phyloP scores from a whole-genome alignment of 2,329 filamentous ascomycete genomes.

The Cyclaneusma minus region DNA sequence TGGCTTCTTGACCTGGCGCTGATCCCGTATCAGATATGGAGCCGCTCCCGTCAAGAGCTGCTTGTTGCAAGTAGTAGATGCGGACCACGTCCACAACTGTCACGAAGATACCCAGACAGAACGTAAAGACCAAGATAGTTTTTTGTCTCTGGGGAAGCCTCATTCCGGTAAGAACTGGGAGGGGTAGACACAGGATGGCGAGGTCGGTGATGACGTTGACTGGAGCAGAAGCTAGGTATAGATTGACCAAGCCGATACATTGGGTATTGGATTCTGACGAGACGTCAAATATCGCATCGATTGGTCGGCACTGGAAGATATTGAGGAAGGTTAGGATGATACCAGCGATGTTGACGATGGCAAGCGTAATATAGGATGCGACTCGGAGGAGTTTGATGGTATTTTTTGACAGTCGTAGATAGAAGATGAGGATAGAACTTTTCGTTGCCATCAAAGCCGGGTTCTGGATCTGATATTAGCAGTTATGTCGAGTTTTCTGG shows the following conservation, averaged over 20 bases:
- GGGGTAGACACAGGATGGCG: conserved; percentile 72
- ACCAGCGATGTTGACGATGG: conserved; percentile 65
- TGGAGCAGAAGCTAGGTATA: conserved; percentile 63
- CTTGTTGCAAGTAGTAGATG: conserved; percentile 70
- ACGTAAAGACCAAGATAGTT: conserved; percentile 72
- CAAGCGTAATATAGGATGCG: conserved; percentile 67
- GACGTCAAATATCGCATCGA: conserved; percentile 50
- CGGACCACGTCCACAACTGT: conserved; percentile 77
- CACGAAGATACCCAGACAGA: conserved; percentile 75
- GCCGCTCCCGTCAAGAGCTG: conserved; percentile 3
- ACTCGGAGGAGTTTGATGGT: conserved; percentile 61
- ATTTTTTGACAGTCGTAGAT: conserved; percentile 66
- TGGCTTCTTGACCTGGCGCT: conserved; percentile 15
- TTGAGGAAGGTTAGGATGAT: conserved; percentile 71
- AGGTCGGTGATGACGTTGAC: conserved; percentile 88
- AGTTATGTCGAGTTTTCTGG: conserved; percentile 3
- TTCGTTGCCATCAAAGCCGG: conserved; percentile 84
- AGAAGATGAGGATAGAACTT: conserved; percentile 84
- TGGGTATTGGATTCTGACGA: conserved; percentile 5
- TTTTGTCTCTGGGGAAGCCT: conserved; percentile 74
- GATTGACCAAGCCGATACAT: conserved; percentile 33
- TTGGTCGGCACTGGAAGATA: conserved; percentile 70
- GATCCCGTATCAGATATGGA: conserved; percentile 5
- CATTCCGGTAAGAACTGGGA: conserved; percentile 80
- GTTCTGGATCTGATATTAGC: conserved; percentile 49